Evolutionary conservation across 179 eudicot species (phyloP).

Genomic region (Corrigiola litoralis): DNA sequence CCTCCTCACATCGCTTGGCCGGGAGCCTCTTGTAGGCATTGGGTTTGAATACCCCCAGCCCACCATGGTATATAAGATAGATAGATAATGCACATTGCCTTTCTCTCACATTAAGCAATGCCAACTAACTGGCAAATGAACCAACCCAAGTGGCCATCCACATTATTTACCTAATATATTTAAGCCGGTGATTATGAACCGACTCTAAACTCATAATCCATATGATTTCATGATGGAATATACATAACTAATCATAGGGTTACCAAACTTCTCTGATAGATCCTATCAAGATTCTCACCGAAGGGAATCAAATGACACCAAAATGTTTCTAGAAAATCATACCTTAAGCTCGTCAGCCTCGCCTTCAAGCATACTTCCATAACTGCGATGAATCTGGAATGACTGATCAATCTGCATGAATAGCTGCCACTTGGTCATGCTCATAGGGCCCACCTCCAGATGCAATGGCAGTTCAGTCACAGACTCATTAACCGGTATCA

Average conservation of each 20-base stretch:
- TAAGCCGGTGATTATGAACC: too few species aligned
- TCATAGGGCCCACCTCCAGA: conserved; percentile 88
- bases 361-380: conserved; percentile 99
- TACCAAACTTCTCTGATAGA: background rate
- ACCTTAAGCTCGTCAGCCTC: conserved; percentile 99
- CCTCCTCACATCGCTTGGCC: too few species aligned
- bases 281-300: background rate
- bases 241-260: background rate
- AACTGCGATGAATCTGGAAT: conserved; percentile 88
- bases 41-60: too few species aligned
- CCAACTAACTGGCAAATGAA: too few species aligned
- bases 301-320: conserved; percentile 1
- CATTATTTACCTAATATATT: too few species aligned
- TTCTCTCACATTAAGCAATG: background rate
- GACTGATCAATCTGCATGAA: conserved; percentile 96
- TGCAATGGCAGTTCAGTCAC: conserved; percentile 70
- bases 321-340: conserved; percentile 3
- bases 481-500: conserved; percentile 79
- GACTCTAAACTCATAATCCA: too few species aligned
- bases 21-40: too few species aligned
- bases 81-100: background rate
- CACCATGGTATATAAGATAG: background rate
- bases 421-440: conserved; percentile 99
- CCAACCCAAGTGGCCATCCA: background rate
- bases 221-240: background rate